These are phyloP conservation scores for Malassezia vespertilionis DNA, from an alignment of 1,284 basidiomycete species.

Conservation along the genomic window DNA sequence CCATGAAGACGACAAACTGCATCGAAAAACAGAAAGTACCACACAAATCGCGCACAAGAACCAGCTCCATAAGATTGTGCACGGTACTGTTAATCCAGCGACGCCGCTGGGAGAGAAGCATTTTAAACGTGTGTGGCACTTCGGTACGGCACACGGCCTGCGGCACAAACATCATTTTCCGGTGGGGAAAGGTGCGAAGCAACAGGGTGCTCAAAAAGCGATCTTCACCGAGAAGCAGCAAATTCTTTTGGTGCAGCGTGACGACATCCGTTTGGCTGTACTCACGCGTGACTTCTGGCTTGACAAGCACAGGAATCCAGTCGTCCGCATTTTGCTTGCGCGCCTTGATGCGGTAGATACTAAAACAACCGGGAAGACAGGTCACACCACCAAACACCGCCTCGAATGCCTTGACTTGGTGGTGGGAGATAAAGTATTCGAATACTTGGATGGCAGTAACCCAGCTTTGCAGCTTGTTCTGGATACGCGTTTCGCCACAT, in stretches of 20 bases:
- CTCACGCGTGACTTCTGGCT: conserved; percentile 92
- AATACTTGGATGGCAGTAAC: conserved; percentile 97
- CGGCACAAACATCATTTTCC: conserved; percentile 98
- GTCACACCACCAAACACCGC: conserved; percentile 98
- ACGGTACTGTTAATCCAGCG: conserved; percentile 99
- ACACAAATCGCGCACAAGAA: conserved; percentile 83
- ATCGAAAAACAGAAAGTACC: conserved; percentile 56
- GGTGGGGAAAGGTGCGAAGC: conserved; percentile 78
- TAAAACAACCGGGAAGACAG: conserved; percentile 96
- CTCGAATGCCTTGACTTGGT: conserved; percentile 95
- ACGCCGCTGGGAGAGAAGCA: conserved; percentile 88
- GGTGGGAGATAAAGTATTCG: conserved; percentile 98
- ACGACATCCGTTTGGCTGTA: conserved; percentile 88
- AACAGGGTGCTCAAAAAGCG: conserved; percentile 65
- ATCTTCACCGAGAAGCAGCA: conserved; percentile 92
- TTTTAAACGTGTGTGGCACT: conserved; percentile 84
- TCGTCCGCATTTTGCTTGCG: conserved; percentile 69
- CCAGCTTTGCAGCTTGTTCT: conserved; percentile 89
- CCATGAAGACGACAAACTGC: conserved; percentile 91
- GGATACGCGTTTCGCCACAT: conserved; percentile 95
- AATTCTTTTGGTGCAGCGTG: conserved; percentile 95
- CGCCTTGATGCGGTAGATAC: conserved; percentile 97
- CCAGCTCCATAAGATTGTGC: conserved; percentile 98
- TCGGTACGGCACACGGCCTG: conserved; percentile 90
- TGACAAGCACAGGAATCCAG: conserved; percentile 93